Evolutionary conservation across 805 yeast genomes (phyloP), one percentile per base, ranked within the genome.

Genomic region (Komagataella phaffii): DNA sequence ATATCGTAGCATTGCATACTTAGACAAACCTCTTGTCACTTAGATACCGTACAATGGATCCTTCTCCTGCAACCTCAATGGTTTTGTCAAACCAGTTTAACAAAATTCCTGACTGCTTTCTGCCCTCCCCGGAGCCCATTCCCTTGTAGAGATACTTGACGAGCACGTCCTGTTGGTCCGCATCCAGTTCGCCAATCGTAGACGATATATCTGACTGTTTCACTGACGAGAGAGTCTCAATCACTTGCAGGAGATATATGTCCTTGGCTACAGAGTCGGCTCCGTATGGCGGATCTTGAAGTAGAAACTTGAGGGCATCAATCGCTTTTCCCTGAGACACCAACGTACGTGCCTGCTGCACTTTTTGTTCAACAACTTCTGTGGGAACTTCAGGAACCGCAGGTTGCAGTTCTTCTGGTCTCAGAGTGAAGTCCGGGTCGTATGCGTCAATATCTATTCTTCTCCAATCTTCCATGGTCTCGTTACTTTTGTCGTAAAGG

Each of bases 51-150:
- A 86, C 86, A 58, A 93, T 83, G 46, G 96, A 86, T 10, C 96
- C 96, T 62, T 85, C 82, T 17, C 98, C 98, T 14, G 90, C 79
- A 18, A 78, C 70, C 55, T 85, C 95, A 44, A 88, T 82, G 17
- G 91, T 79, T 68, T 88, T 89, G 58, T 91, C 97, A 63, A 84
- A 88, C 99, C 99, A 93, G 36, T 84, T 79, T 59, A 93, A 77
- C 58, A 93, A 66, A 48, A 83, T 74, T 48, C 96, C 96, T 17
- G 96, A 96, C 56, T 83, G 88, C 59, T 84, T 86, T 56, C 88
- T 87, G 8, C 93, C 90, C 57, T 80, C 81, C 30, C 82, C 76
- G 8, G 82, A 69, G 47, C 81, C 71, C 96, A 93, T 88, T 30
- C 88, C 88, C 61, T 83, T 84, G 68, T 90, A 93, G 51, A 93